Percentiles rank a stretch among this genome's conserved stretches.
Conservation (phyloP, 2,329 filamentous ascomycete species). For the Microsporum canis region DNA sequence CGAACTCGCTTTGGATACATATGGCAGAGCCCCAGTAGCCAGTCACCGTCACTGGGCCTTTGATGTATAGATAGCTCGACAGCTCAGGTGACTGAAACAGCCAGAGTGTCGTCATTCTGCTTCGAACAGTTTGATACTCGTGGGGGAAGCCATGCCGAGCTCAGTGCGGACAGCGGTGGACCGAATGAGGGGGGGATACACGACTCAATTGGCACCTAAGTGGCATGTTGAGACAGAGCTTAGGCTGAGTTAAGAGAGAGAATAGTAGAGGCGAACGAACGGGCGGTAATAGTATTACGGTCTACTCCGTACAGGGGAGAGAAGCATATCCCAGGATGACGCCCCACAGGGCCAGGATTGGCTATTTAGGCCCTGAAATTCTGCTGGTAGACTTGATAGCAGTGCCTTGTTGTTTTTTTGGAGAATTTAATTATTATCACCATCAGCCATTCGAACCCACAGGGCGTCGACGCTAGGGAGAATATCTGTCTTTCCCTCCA, state of each 20-base stretch:
- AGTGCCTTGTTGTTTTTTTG: background rate
- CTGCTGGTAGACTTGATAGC: background rate
- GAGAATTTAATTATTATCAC: background rate
- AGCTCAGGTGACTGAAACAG: background rate
- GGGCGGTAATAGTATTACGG: background rate
- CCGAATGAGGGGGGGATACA: background rate
- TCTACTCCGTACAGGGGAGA: background rate
- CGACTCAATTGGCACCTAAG: background rate
- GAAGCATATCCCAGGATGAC: background rate
- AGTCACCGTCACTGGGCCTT: background rate
- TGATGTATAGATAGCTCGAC: background rate
- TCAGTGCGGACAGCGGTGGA: background rate
- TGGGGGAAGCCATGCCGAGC: background rate
- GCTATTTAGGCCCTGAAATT: constrained; percentile 1
- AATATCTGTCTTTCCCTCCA: background rate
- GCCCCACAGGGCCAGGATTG: constrained; percentile 2
- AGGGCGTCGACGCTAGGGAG: constrained; percentile 4
- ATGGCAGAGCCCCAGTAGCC: background rate
- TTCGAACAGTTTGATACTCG: background rate
- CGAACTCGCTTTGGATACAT: background rate
- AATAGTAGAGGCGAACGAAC: background rate
- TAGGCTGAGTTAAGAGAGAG: background rate
- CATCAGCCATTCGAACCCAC: background rate
- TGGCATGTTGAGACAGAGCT: background rate
- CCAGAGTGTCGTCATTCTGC: background rate